Base-by-base conservation (phyloP, 768 basidiomycete species). In the Termitomyces titanicus region DNA sequence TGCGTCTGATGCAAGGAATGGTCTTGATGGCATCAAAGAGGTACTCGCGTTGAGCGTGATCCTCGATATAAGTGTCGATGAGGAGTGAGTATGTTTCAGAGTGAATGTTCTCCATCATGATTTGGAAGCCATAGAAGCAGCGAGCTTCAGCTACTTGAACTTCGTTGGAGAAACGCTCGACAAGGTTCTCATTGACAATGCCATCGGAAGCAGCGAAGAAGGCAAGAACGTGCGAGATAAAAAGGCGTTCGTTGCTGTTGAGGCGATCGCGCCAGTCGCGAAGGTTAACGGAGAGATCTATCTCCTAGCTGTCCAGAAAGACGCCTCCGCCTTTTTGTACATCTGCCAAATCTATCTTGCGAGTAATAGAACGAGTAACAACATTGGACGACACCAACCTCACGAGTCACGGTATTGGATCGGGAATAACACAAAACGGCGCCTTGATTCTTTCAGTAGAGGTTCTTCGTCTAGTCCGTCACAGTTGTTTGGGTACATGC, bases 91-190 rank as follows among this genome's bases (percentile, higher is more conserved):
- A n/a, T n/a, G n/a, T n/a, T n/a, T n/a, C n/a, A n/a, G n/a, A n/a
- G n/a, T 97, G 94, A 40, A 98, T 86, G 68, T 98, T 98, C 65
- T 97, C 94, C 85, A 96, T 98, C 94, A 97, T 97, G 64, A 98
- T 92, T 68, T 98, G 95, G 75, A 96, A 97, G 8, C 95, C 95
- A 65, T 97, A 97, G 74, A 98, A 98, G 67, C 92, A 97, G 5
- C 94, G 86, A 5, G 94, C 95, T 69, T 97, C 95, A 7, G n/a
- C n/a, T n/a, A n/a, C n/a, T n/a, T n/a, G n/a, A n/a, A n/a, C n/a
- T n/a, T n/a, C n/a, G n/a, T n/a, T 86, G 7, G 91, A 92, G 70
- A 98, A 98, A 9, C 95, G 89, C 68, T 97, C 93, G 22, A 97
- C 80, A 0, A 97, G 80, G 67, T 98, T 98, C 70, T 98, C 95